Conservation (phyloP, 2,329 filamentous ascomycete species). For the Talaromyces albobiverticillius region DNA sequence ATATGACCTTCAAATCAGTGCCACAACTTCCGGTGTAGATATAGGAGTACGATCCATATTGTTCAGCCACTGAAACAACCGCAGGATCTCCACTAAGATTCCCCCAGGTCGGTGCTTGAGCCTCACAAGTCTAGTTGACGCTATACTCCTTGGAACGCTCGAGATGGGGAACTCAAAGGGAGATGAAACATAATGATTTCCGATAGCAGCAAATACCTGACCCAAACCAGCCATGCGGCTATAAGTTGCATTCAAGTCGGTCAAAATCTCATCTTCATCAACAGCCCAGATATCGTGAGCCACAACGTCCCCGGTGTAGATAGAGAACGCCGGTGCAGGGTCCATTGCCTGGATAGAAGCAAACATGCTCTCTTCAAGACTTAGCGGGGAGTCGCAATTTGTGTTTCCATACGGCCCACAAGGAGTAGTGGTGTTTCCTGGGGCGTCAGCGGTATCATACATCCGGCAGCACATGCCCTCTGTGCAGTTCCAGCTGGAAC, state of each 20-base stretch:
- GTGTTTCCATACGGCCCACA: constrained; percentile 54
- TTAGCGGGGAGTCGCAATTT: constrained; percentile 52
- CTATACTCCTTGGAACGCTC: constrained; percentile 33
- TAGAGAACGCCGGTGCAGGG: constrained; percentile 45
- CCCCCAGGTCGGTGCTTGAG: constrained; percentile 47
- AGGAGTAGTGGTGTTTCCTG: constrained; percentile 43
- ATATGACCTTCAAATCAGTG: constrained; percentile 51
- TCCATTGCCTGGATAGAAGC: constrained; percentile 40
- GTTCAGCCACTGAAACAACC: constrained; percentile 32
- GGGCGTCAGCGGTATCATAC: neutral
- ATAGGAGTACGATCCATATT: constrained; percentile 52
- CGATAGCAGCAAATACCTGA: constrained; percentile 52
- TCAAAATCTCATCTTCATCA: constrained; percentile 29
- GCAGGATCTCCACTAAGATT: constrained; percentile 43
- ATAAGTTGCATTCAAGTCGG: constrained; percentile 47
- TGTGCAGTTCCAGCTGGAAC: constrained; percentile 40
- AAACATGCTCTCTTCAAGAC: constrained; percentile 54
- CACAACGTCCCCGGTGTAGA: constrained; percentile 61
- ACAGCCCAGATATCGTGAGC: constrained; percentile 48
- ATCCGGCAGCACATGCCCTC: constrained; percentile 2
- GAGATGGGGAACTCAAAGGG: constrained; percentile 50
- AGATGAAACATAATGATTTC: constrained; percentile 58
- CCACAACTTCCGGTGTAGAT: constrained; percentile 43
- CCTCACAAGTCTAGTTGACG: constrained; percentile 54
- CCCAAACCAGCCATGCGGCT: constrained; percentile 44